Base-by-base conservation (phyloP, 495 filamentous ascomycete species). In the Penicillium verhagenii region DNA sequence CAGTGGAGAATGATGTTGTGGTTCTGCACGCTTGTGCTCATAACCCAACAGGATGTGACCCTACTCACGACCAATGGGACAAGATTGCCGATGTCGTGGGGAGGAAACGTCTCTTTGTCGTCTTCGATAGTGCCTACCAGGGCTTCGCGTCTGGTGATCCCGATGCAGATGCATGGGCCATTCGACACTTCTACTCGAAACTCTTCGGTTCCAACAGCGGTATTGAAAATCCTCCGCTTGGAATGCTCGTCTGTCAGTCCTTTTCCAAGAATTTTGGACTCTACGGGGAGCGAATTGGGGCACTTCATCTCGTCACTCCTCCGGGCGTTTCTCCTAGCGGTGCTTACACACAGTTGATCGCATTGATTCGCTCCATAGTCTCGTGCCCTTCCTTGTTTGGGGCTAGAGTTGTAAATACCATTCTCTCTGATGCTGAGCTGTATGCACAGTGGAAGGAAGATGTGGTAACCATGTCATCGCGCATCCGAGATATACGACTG, bases 211-310 rank as follows among this genome's bases (percentile, higher is more conserved):
- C 14, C 25, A 20, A 21, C 47, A 4, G 4, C 14, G 1, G 6
- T 18, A 14, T 7, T 11, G 14, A n/a, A 20, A n/a, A 14, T 14
- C 5, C 20, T 6, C 50, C 42, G 1, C 19, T 18, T 20, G 35
- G 58, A 14, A 48, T 59, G 45, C 51, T 59, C 21, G 37, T 73
- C 16, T 56, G 52, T 7, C 67, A 77, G 50, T 77, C 74, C 0
- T 73, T 76, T 46, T 68, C 74, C 0, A 77, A 79, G 64, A 77
- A 70, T 46, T 69, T 79, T 49, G 76, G 76, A 0, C 57, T 79
- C 0, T 77, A 77, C 39, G 72, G 73, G 0, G 59, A 77, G 56
- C 64, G 72, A 1, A 56, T 69, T 13, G 71, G 74, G 8, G 62
- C 63, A 20, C 45, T 74, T 11, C 72, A 74, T 45, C 37, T 59